These are phyloP conservation scores for Candida loeiensis DNA, from an alignment of 805 yeast genomes.

Conservation along the genomic window DNA sequence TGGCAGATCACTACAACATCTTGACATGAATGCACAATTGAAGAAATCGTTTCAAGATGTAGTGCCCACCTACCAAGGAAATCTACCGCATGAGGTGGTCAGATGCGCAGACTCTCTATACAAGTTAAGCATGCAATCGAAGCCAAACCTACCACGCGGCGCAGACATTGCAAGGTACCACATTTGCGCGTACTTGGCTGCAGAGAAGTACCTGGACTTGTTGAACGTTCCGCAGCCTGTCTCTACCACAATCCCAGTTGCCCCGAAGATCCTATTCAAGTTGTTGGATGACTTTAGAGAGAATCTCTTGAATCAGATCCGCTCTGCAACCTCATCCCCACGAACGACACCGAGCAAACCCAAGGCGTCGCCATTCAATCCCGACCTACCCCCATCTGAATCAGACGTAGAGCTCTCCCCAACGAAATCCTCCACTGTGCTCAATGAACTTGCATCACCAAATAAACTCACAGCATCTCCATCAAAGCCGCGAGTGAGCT, in stretches of 20 bases:
- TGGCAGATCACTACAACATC: background rate
- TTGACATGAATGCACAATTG: conserved; percentile 19
- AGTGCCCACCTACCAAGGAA: conserved; percentile 45
- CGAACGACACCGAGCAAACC: conserved; percentile 16
- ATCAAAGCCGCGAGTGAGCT: conserved; percentile 29
- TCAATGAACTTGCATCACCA: background rate
- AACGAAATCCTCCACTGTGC: no score
- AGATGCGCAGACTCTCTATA: conserved; percentile 45
- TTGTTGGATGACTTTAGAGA: conserved; percentile 46
- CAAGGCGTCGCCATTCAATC: background rate
- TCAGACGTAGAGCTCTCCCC: no score
- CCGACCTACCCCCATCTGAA: conserved; percentile 15
- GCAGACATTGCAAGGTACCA: conserved; percentile 67
- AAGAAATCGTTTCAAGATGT: conserved; percentile 44
- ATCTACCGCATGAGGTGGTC: conserved; percentile 40
- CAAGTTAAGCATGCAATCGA: conserved; percentile 48
- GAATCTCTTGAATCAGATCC: conserved; percentile 28
- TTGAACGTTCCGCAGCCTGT: conserved; percentile 49
- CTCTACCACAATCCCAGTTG: conserved; percentile 55
- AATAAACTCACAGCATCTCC: conserved; percentile 14
- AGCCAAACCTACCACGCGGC: conserved; percentile 45
- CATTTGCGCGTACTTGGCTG: conserved; percentile 61
- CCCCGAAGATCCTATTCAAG: conserved; percentile 39
- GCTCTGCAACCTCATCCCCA: conserved; percentile 17
- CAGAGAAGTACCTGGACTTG: conserved; percentile 43